Evolutionary conservation across 1,284 basidiomycete genomes (phyloP).

Genomic region (Puccinia triticina): DNA sequence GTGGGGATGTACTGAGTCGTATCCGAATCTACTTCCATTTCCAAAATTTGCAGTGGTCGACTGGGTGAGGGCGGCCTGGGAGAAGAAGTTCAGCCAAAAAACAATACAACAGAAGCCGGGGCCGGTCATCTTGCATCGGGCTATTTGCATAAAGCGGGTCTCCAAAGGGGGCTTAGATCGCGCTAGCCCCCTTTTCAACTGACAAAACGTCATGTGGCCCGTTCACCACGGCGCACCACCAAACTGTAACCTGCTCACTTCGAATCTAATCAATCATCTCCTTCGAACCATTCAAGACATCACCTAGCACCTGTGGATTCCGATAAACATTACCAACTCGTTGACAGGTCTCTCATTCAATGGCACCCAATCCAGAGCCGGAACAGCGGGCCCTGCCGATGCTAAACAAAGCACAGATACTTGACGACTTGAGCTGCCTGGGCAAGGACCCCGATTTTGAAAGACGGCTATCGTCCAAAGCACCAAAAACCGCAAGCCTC

Average conservation of each 20-base stretch:
- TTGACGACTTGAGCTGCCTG: slow-evolving; percentile 5
- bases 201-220: too few relatives aligned
- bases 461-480: not conserved
- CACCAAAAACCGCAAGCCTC: too few relatives aligned
- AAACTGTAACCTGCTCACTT: not conserved
- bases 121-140: not conserved
- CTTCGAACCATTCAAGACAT: not conserved
- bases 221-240: too few relatives aligned
- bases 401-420: not conserved
- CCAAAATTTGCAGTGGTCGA: not conserved
- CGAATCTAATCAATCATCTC: not conserved
- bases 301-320: too few relatives aligned
- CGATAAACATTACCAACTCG: too few relatives aligned
- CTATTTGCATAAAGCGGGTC: not conserved
- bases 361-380: not conserved
- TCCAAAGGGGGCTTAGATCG: not conserved
- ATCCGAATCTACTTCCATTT: slow-evolving; percentile 47
- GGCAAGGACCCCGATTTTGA: not conserved
- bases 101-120: not conserved
- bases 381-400: not conserved
- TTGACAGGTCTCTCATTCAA: not conserved
- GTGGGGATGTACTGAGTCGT: slow-evolving; percentile 38
- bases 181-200: too few relatives aligned
- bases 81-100: too few relatives aligned
- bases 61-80: too few relatives aligned